Evolutionary conservation across 805 yeast species (phyloP).

Genomic region (Starmerella vaccinii): DNA sequence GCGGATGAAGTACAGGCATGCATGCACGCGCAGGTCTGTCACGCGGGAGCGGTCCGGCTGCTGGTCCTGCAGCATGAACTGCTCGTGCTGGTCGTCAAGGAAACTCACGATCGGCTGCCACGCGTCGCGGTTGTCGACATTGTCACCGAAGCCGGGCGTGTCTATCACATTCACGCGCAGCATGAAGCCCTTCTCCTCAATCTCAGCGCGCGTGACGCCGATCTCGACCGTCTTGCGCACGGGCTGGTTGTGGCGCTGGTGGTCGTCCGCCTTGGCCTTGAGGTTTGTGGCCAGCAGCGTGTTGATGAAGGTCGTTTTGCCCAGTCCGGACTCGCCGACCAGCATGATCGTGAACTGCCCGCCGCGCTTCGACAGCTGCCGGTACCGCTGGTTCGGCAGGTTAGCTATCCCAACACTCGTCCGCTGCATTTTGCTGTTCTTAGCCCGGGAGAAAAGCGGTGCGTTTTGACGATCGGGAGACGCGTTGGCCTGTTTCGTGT

Average conservation of each 20-base stretch:
- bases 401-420: conserved; percentile 29
- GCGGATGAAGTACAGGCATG: conserved; percentile 69
- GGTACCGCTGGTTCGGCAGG: conserved; percentile 31
- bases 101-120: conserved; percentile 63
- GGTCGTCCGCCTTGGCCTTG: conserved; percentile 36
- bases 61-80: conserved; percentile 61
- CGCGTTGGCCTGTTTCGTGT: conserved; percentile 1
- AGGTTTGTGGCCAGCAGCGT: conserved; percentile 54
- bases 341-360: conserved; percentile 71
- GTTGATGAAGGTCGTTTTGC: conserved; percentile 55
- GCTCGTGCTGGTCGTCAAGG: conserved; percentile 69
- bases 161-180: conserved; percentile 57
- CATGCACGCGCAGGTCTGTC: conserved; percentile 65
- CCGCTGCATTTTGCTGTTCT: conserved; percentile 13
- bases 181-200: conserved; percentile 51
- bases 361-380: conserved; percentile 40
- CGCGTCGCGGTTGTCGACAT: conserved; percentile 51
- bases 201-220: conserved; percentile 37
- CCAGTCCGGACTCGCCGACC: conserved; percentile 79
- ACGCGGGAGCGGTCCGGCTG: conserved; percentile 51
- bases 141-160: conserved; percentile 69
- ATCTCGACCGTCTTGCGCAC: conserved; percentile 35
- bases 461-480: background rate
- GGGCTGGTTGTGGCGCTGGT: conserved; percentile 32
- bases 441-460: background rate